Evolutionary conservation across 2,329 filamentous ascomycete species (phyloP).

Genomic region (Pseudocercospora pini-densiflorae): DNA sequence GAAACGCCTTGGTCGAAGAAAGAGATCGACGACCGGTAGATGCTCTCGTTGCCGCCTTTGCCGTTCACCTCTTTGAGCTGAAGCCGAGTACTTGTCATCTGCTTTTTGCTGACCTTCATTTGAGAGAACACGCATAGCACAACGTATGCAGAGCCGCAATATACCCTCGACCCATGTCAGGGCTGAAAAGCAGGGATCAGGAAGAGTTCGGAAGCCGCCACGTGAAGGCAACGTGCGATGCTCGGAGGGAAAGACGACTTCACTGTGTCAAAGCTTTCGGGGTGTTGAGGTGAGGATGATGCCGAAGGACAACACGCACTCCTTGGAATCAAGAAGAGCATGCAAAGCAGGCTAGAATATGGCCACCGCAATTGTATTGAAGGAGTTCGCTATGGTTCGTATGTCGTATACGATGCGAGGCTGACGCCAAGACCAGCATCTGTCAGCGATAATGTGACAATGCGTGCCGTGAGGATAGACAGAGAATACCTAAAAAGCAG

Average conservation of each 20-base stretch:
- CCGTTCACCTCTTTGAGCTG: background rate
- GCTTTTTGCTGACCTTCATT: background rate
- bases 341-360: too few species aligned
- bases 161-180: background rate
- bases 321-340: too few species aligned
- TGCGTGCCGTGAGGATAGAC: too few species aligned
- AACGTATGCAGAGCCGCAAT: background rate
- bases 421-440: too few species aligned
- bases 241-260: background rate
- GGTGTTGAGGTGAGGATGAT: too few species aligned
- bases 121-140: background rate
- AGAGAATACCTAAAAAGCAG: too few species aligned
- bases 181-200: background rate
- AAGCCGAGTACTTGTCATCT: background rate
- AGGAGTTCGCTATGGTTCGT: too few species aligned
- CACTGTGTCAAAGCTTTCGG: too few species aligned
- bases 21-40: background rate
- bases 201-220: background rate
- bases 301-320: too few species aligned
- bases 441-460: too few species aligned
- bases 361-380: too few species aligned
- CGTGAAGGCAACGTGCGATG: background rate
- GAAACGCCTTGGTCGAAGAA: background rate
- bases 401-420: too few species aligned
- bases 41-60: background rate